Evolutionary conservation across 495 filamentous ascomycete genomes (phyloP).

Genomic region (Podospora australis): DNA sequence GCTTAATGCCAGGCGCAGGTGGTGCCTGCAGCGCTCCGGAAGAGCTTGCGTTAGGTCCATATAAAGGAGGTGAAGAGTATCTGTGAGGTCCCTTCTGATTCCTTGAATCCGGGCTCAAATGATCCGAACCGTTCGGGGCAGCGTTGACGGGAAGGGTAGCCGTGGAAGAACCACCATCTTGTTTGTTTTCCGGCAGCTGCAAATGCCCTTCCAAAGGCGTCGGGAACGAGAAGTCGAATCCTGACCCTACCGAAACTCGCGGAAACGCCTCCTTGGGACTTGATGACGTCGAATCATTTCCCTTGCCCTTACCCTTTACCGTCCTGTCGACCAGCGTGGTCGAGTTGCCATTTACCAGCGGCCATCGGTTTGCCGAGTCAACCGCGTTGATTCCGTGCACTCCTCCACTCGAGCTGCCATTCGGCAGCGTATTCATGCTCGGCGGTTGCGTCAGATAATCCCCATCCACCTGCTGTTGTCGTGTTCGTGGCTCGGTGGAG

Average conservation of each 20-base stretch:
- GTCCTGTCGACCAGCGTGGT: conserved; percentile 21
- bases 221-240: conserved; percentile 21
- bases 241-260: conserved; percentile 26
- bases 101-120: conserved; percentile 35
- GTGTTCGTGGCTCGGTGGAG: conserved; percentile 17
- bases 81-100: conserved; percentile 49
- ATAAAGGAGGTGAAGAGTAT: conserved; percentile 67
- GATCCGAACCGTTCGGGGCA: conserved; percentile 33
- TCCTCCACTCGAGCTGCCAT: conserved; percentile 17
- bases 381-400: conserved; percentile 2
- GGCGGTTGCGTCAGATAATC: conserved; percentile 6
- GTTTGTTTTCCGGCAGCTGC: conserved; percentile 28
- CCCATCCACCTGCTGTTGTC: conserved; percentile 13
- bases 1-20: conserved; percentile 51
- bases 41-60: conserved; percentile 36
- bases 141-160: conserved; percentile 13
- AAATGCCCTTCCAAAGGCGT: conserved; percentile 29
- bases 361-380: conserved; percentile 12
- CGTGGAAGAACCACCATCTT: conserved; percentile 22
- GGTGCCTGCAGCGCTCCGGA: conserved; percentile 41
- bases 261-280: conserved; percentile 11
- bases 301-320: conserved; percentile 1
- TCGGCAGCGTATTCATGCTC: conserved; percentile 25
- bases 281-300: not conserved
- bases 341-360: conserved; percentile 15